Base-by-base conservation (phyloP, 73 alveolate genomes). In the Tetrahymena elliotti region DNA sequence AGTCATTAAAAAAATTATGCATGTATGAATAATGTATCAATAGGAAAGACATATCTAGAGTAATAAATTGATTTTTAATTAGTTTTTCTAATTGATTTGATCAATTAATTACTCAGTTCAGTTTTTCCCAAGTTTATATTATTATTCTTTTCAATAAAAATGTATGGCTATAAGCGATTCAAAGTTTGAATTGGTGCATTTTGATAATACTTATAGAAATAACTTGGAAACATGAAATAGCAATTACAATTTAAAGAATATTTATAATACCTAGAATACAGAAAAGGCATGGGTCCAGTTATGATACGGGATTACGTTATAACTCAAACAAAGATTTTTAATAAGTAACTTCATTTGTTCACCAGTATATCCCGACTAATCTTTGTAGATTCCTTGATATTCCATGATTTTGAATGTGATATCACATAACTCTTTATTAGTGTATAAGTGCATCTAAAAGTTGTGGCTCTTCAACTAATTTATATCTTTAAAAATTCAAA, bases 251-350 rank as follows among this genome's bases (percentile, higher is more conserved):
- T n/a, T n/a, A 68, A 31, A 68, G n/a, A 68, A 18, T 18, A n/a
- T 68, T 0, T 7, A 24, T 52, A 31, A 24, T 68, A 94, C 84
- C 53, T 94, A 53, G 37, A 94, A 94, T 82, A 94, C 53, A 36
- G 96, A 83, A 31, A 94, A 94, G 12, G 94, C 96, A 33, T 83
- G 96, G 83, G 96, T 94, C 40, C 53, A 83, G 34, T 94, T 94
- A 53, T 94, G 96, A 94, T 94, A 94, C 35, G 96, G 83, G 38
- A 94, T 84, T 13, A 94, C 68, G 24, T 94, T 94, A 22, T 94
- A 94, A 33, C 38, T 35, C 15, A 52, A 22, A 68, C 88, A 68
- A 24, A 68, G 88, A 68, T n/a, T 27, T 31, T 68, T 68, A 31
- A 68, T 68, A 31, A 68, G 88, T 16, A 68, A 18, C 88, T 68